Percentiles rank a stretch among this genome's conserved stretches.
Evolutionary conservation across 352 stramenopile genomes (phyloP).

Genomic region (Globisporangium middletonii): DNA sequence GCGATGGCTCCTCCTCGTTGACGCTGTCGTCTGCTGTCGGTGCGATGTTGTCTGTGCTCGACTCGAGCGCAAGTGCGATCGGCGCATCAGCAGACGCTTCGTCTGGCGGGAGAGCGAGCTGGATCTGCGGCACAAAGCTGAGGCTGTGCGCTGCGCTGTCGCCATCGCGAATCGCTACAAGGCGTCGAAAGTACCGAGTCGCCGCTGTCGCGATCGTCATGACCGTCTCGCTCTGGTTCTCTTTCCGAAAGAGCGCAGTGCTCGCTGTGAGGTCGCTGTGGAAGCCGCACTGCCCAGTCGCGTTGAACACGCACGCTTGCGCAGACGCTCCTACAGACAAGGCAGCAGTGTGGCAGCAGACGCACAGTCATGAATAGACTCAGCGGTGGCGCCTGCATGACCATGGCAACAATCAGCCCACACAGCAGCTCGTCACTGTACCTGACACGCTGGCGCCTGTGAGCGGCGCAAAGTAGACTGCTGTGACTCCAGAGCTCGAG

Average conservation of each 20-base stretch:
- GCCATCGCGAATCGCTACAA: not conserved
- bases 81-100: not conserved
- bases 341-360: not conserved
- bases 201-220: slow-evolving; percentile 13
- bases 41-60: not conserved
- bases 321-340: not conserved
- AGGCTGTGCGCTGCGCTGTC: not conserved
- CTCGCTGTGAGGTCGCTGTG: slow-evolving; percentile 20
- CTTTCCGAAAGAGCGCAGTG: slow-evolving; percentile 20
- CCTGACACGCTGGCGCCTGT: slow-evolving; percentile 4
- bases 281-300: slow-evolving; percentile 25
- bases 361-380: not conserved
- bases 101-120: not conserved
- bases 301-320: slow-evolving; percentile 19
- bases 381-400: not conserved
- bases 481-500: slow-evolving; percentile 12
- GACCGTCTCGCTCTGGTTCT: slow-evolving; percentile 7
- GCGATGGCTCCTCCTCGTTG: not conserved
- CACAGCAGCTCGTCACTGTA: not conserved
- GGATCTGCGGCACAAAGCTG: not conserved
- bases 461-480: slow-evolving; percentile 19
- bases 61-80: not conserved
- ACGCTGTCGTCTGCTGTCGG: not conserved
- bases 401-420: slow-evolving; percentile 2
- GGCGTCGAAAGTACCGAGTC: slow-evolving; percentile 11